phyloP scores from a whole-genome alignment of 2,329 filamentous ascomycete genomes.

The Fusarium brachygibbosum region DNA sequence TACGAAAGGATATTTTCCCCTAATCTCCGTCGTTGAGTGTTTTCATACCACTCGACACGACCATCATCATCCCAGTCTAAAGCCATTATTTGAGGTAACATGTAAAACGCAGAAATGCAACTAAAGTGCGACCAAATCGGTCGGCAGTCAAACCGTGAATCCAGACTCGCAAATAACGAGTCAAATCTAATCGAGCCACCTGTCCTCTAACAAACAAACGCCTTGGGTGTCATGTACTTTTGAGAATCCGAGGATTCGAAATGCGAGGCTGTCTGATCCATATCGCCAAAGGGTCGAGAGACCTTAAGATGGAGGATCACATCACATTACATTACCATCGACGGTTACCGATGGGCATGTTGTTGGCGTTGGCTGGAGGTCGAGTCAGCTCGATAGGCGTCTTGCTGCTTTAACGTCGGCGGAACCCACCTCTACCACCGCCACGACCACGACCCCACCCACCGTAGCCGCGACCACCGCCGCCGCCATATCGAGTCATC shows the following conservation, averaged over 20 bases:
- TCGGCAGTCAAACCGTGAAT: conserved; percentile 46
- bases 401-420: conserved; percentile 52
- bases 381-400: conserved; percentile 55
- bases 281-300: conserved; percentile 26
- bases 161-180: conserved; percentile 45
- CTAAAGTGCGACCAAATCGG: conserved; percentile 40
- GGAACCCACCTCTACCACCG: conserved; percentile 64
- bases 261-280: conserved; percentile 33
- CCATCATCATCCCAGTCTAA: conserved; percentile 48
- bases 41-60: conserved; percentile 35
- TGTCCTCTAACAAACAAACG: conserved; percentile 51
- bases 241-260: conserved; percentile 35
- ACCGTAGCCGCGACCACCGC: conserved; percentile 79
- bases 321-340: conserved; percentile 63
- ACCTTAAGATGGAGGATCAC: conserved; percentile 33
- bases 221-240: conserved; percentile 50
- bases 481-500: conserved; percentile 93
- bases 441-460: conserved; percentile 78
- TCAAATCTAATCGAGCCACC: conserved; percentile 50
- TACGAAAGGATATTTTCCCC: conserved; percentile 22
- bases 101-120: conserved; percentile 38
- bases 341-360: conserved; percentile 63
- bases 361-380: conserved; percentile 63
- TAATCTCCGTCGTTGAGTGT: conserved; percentile 28
- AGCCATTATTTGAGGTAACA: conserved; percentile 48